Percentiles rank a stretch among this genome's conserved stretches.
Conservation (phyloP, 2,329 filamentous ascomycete genomes). For the Claviceps sp. region DNA sequence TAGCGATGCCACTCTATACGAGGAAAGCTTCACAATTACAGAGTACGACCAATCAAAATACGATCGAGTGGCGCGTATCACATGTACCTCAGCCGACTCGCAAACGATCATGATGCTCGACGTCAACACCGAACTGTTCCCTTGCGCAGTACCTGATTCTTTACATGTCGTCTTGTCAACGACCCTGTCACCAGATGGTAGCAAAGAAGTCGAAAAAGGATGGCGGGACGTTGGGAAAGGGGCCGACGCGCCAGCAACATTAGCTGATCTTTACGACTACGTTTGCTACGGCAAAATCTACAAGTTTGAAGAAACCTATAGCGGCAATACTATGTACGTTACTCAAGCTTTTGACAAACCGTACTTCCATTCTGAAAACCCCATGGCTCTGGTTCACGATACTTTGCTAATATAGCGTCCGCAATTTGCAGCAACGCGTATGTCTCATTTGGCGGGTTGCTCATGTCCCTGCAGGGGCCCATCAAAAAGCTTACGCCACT, state of each 20-base stretch:
- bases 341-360: background rate
- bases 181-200: slow-evolving; percentile 75
- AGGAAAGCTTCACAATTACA: slow-evolving; percentile 79
- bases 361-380: background rate
- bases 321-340: slow-evolving; percentile 67
- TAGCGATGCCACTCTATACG: slow-evolving; percentile 84
- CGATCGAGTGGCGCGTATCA: slow-evolving; percentile 83
- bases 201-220: slow-evolving; percentile 59
- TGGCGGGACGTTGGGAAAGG: slow-evolving; percentile 63
- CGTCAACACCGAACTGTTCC: slow-evolving; percentile 88
- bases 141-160: slow-evolving; percentile 57
- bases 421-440: slow-evolving; percentile 62
- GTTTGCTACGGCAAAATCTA: slow-evolving; percentile 84
- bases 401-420: slow-evolving; percentile 1
- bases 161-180: slow-evolving; percentile 73
- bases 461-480: slow-evolving; percentile 84
- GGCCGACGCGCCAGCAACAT: slow-evolving; percentile 40
- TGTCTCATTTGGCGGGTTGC: slow-evolving; percentile 80
- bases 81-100: slow-evolving; percentile 60
- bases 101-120: slow-evolving; percentile 72
- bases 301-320: slow-evolving; percentile 66
- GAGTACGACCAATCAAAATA: slow-evolving; percentile 76
- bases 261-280: slow-evolving; percentile 75
- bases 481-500: slow-evolving; percentile 91
- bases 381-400: background rate